Evolutionary conservation across 2,329 filamentous ascomycete species (phyloP).

Genomic region (Paracamarosporium sp.): DNA sequence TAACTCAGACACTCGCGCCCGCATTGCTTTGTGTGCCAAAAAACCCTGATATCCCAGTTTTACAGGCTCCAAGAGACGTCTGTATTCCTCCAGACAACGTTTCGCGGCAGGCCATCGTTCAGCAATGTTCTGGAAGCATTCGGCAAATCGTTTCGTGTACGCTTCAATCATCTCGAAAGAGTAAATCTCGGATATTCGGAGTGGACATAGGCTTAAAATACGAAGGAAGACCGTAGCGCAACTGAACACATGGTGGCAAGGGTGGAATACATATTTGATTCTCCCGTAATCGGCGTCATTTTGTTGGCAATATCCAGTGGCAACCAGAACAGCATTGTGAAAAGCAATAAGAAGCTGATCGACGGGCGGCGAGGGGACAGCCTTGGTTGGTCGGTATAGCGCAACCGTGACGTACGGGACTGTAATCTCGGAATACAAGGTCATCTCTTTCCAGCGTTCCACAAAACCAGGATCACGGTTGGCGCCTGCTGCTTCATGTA

Average conservation of each 20-base stretch:
- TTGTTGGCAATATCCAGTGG: conserved; percentile 41
- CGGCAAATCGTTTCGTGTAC: conserved; percentile 38
- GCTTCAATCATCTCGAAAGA: conserved; percentile 33
- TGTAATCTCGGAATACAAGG: conserved; percentile 41
- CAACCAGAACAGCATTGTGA: conserved; percentile 38
- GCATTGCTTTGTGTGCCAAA: conserved; percentile 31
- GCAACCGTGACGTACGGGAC: conserved; percentile 37
- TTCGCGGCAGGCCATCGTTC: conserved; percentile 44
- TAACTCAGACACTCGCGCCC: conserved; percentile 11
- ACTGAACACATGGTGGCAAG: conserved; percentile 44
- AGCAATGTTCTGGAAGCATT: conserved; percentile 41
- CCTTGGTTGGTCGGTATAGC: conserved; percentile 38
- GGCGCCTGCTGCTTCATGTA: conserved; percentile 32
- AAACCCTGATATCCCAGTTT: conserved; percentile 44
- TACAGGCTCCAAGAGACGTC: conserved; percentile 35
- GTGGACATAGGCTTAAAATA: conserved; percentile 37
- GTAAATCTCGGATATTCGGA: conserved; percentile 36
- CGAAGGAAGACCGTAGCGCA: conserved; percentile 42
- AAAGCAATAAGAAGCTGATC: conserved; percentile 37
- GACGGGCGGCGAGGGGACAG: conserved; percentile 32
- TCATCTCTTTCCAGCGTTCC: conserved; percentile 44
- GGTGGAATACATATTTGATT: conserved; percentile 49
- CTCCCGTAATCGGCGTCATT: conserved; percentile 40
- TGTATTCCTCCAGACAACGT: conserved; percentile 43
- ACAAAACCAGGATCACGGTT: conserved; percentile 35